These are phyloP conservation scores for Fraxinus floribunda DNA, from an alignment of 305 asterid species.

Conservation along the genomic window DNA sequence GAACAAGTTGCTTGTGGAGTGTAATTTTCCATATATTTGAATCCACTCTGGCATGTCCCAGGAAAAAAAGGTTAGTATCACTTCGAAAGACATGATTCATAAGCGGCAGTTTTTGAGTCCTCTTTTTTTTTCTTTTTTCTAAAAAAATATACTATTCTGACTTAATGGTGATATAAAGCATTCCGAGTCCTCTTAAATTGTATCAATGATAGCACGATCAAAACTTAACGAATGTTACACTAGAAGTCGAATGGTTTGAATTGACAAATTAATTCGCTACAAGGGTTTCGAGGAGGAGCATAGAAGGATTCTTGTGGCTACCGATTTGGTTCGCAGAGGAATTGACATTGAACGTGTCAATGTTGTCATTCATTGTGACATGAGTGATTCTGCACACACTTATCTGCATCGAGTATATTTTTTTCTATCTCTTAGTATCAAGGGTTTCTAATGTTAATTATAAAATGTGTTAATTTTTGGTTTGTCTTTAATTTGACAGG, in stretches of 20 bases:
- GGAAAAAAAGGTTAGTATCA: no score
- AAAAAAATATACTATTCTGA: no score
- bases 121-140: no score
- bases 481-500: not conserved
- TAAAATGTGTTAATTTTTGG: not conserved
- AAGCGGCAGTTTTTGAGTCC: no score
- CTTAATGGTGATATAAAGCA: not conserved
- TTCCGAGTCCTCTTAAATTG: not conserved
- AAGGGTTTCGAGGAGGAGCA: constrained; percentile 84
- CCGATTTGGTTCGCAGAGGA: constrained; percentile 69
- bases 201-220: no score
- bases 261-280: constrained; percentile 69
- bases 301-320: constrained; percentile 83
- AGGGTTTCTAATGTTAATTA: not conserved
- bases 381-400: constrained; percentile 78
- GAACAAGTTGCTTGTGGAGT: no score
- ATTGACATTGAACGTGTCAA: constrained; percentile 56
- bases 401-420: constrained; percentile 67
- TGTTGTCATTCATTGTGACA: constrained; percentile 74
- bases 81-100: no score
- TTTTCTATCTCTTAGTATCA: not conserved
- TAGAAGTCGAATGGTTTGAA: not conserved
- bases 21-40: no score
- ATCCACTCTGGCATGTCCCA: no score
- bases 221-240: not conserved